phyloP scores from a whole-genome alignment of 495 filamentous ascomycete genomes.

The Aspergillus mulundensis region DNA sequence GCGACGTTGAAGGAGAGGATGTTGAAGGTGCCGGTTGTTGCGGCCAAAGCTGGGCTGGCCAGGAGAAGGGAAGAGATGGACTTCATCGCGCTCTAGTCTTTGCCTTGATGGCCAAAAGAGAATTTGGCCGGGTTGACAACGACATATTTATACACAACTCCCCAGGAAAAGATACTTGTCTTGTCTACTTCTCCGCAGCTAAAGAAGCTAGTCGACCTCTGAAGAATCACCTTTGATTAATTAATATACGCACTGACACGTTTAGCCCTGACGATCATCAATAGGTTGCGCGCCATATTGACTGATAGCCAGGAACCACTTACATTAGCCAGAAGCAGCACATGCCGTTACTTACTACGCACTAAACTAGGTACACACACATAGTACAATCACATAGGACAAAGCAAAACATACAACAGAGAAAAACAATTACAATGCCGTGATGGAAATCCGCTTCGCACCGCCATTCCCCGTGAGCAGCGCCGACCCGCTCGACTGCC shows the following conservation, averaged over 20 bases:
- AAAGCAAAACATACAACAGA: neutral
- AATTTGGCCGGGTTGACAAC: no score
- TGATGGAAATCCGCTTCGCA: conserved; percentile 22
- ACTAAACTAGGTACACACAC: neutral
- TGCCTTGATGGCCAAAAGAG: no score
- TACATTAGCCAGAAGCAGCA: neutral
- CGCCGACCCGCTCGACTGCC: conserved; percentile 33
- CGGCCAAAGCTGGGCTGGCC: neutral
- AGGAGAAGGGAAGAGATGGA: neutral
- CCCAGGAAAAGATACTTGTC: neutral
- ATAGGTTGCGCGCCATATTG: neutral
- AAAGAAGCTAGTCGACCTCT: neutral
- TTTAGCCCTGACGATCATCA: neutral
- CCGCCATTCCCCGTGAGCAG: conserved; percentile 30
- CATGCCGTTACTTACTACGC: neutral
- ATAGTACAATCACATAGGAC: neutral
- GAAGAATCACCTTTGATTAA: neutral
- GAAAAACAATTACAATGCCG: conserved; percentile 14
- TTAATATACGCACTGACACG: neutral
- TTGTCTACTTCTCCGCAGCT: neutral
- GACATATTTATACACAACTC: neutral
- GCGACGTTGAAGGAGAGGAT: conserved; percentile 59
- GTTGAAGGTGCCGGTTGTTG: conserved; percentile 36
- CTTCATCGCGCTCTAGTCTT: no score
- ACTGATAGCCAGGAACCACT: neutral